A percentile compares a stretch with the other conserved stretches of the same genome.
Evolutionary conservation across 441 rosid genomes (phyloP).

Genomic region (Biscutella auriculata): DNA sequence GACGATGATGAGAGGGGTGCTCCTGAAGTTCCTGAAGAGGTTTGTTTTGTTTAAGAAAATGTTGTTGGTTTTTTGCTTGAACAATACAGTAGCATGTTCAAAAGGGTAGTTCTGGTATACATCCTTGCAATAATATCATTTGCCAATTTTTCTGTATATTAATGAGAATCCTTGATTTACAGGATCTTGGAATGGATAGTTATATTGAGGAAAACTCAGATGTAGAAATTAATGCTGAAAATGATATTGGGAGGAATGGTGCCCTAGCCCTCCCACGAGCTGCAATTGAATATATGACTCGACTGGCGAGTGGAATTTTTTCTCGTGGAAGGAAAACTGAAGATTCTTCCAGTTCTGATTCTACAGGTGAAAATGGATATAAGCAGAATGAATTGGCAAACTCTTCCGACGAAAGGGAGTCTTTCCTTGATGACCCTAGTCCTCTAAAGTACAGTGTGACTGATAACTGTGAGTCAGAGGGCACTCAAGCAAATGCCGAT

Average conservation of each 20-base stretch:
- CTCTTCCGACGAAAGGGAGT: conserved; percentile 26
- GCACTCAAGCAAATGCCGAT: conserved; percentile 22
- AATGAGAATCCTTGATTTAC: conserved; percentile 19
- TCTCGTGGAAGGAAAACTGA: conserved; percentile 51
- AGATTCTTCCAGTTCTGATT: conserved; percentile 36
- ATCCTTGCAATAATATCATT: too few relatives aligned
- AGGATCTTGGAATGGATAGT: conserved; percentile 43
- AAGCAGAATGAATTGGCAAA: conserved; percentile 20
- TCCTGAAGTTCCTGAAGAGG: conserved; percentile 59
- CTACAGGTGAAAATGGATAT: conserved; percentile 34
- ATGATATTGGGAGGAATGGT: conserved; percentile 47
- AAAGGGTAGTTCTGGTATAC: too few relatives aligned
- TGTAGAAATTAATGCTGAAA: conserved; percentile 33
- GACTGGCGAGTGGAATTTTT: conserved; percentile 78
- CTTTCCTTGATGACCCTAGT: conserved; percentile 32
- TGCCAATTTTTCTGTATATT: conserved; percentile 2
- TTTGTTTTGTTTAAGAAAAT: conserved; percentile 28
- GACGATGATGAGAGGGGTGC: conserved; percentile 60
- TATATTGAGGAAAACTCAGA: conserved; percentile 29
- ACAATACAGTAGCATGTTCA: too few relatives aligned
- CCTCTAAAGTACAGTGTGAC: conserved; percentile 29
- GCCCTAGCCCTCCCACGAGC: conserved; percentile 82
- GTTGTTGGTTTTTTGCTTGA: too few relatives aligned
- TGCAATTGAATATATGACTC: conserved; percentile 75
- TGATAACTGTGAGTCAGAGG: conserved; percentile 27